phyloP scores from a whole-genome alignment of 495 filamentous ascomycete species.

The Cairneyella variabilis region DNA sequence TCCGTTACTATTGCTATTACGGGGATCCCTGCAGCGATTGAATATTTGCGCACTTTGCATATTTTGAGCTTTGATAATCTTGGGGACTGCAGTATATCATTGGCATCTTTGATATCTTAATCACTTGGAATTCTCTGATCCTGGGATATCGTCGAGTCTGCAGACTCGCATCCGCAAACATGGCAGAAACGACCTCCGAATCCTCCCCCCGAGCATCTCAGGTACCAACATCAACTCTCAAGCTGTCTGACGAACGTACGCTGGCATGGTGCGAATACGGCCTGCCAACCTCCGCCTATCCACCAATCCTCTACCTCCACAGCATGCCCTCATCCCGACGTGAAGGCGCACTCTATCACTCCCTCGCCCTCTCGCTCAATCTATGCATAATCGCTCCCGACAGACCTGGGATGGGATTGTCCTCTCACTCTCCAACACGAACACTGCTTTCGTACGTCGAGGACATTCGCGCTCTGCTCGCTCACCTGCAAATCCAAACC shows the following conservation, averaged over 20 bases:
- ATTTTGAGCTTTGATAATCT: too few relatives aligned
- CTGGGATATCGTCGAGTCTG: too few relatives aligned
- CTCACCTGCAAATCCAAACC: slow-evolving; percentile 3
- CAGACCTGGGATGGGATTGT: slow-evolving; percentile 9
- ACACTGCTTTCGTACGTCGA: slow-evolving; percentile 4
- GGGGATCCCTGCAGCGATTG: too few relatives aligned
- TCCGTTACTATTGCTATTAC: too few relatives aligned
- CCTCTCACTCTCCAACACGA: not conserved
- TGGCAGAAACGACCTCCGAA: too few relatives aligned
- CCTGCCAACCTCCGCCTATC: not conserved
- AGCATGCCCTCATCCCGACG: slow-evolving; percentile 3
- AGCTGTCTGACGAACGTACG: not conserved
- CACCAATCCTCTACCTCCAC: slow-evolving; percentile 13
- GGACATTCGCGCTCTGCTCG: not conserved
- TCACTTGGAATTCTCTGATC: too few relatives aligned
- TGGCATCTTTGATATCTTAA: too few relatives aligned
- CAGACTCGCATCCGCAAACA: too few relatives aligned
- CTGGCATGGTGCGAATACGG: slow-evolving; percentile 12
- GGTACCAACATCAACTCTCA: not conserved
- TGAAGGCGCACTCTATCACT: not conserved
- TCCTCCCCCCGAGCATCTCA: too few relatives aligned
- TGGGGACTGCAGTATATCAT: too few relatives aligned
- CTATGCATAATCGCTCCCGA: slow-evolving; percentile 16
- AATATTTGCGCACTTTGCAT: too few relatives aligned
- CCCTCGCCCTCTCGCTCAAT: not conserved